Percentiles rank a stretch among this genome's conserved stretches.
Evolutionary conservation across 2,329 filamentous ascomycete genomes (phyloP).

Genomic region (Colletotrichum gigasporum): DNA sequence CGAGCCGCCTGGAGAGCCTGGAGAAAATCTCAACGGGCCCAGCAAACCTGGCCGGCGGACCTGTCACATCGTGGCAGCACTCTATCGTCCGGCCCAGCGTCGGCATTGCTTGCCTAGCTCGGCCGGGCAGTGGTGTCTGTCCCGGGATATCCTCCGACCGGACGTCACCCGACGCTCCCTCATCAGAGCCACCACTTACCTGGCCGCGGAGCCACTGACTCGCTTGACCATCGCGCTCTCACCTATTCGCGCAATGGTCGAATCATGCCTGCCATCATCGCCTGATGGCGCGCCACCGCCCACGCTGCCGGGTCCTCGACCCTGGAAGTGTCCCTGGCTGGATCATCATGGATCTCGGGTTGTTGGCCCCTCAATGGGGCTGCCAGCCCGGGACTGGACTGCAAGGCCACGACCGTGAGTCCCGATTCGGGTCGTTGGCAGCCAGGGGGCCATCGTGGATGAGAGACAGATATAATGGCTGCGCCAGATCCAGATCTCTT

Average conservation of each 20-base stretch:
- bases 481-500: neutral
- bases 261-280: neutral
- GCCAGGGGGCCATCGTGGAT: neutral
- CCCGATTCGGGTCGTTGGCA: neutral
- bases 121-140: neutral
- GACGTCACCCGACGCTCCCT: conserved; percentile 16
- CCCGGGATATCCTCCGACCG: conserved; percentile 1
- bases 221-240: neutral
- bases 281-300: neutral
- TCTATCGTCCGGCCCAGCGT: neutral
- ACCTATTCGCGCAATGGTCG: neutral
- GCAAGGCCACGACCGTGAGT: neutral
- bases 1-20: neutral
- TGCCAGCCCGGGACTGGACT: neutral
- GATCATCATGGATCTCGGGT: conserved; percentile 3
- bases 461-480: conserved; percentile 6
- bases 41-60: neutral
- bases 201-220: too few species aligned
- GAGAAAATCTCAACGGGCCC: neutral
- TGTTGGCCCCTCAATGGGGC: neutral
- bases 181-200: neutral
- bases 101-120: conserved; percentile 12
- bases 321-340: neutral
- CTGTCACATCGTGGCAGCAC: neutral
- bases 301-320: conserved; percentile 15